These are phyloP conservation scores for Ophiosphaerella narmari DNA, from an alignment of 2,329 filamentous ascomycete genomes.

Conservation along the genomic window DNA sequence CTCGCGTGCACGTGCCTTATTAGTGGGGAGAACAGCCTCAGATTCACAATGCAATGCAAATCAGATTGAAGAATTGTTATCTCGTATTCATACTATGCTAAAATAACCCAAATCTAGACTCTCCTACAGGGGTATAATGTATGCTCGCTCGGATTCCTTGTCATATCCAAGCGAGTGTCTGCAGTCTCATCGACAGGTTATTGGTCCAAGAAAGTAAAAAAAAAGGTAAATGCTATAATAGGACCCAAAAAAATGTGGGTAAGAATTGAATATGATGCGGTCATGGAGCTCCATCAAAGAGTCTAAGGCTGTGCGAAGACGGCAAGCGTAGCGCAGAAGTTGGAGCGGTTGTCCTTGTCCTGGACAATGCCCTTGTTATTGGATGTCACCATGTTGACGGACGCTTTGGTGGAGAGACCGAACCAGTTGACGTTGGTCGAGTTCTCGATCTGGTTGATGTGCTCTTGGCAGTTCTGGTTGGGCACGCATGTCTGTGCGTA, in stretches of 20 bases:
- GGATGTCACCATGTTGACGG: constrained; percentile 55
- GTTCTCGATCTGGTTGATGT: constrained; percentile 54
- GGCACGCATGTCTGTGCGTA: constrained; percentile 58
- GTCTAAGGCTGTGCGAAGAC: constrained; percentile 34
- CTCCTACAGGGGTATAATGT: constrained; percentile 17
- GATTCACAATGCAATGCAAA: too few species aligned
- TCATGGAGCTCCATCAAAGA: constrained; percentile 17
- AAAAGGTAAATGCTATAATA: constrained; percentile 28
- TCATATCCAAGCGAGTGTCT: constrained; percentile 19
- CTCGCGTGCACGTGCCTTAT: constrained; percentile 7
- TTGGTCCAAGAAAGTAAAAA: constrained; percentile 13
- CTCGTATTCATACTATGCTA: not conserved
- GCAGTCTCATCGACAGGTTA: constrained; percentile 14
- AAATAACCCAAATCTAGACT: constrained; percentile 8
- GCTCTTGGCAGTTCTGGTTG: constrained; percentile 55
- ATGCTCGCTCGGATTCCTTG: constrained; percentile 11
- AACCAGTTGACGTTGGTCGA: constrained; percentile 52
- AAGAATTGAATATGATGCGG: constrained; percentile 21
- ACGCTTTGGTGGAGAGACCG: constrained; percentile 54
- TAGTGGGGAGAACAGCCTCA: not conserved
- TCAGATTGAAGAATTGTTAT: not conserved
- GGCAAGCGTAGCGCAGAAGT: constrained; percentile 55
- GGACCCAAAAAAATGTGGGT: constrained; percentile 11
- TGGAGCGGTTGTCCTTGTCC: constrained; percentile 53
- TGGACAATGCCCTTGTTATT: constrained; percentile 41